Base-by-base conservation (phyloP, 139 green algal genomes). In the Chlamydomonas eustigma region DNA sequence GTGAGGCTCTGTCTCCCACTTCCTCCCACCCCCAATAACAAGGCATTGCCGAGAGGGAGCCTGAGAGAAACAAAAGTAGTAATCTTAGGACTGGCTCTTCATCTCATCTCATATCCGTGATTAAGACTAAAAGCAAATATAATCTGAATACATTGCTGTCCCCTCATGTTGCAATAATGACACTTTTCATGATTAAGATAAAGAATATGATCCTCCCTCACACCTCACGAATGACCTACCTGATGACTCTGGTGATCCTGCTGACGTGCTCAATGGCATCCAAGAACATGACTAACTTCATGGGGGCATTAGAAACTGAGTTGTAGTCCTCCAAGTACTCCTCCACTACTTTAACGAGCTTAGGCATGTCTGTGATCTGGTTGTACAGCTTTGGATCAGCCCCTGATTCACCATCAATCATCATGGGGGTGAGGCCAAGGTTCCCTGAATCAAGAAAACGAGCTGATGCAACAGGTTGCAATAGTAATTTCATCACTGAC, bases 261-360 rank as follows among this genome's bases (percentile, higher is more conserved):
- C 80, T 82, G 38, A 94, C 88, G 77, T 94, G 90, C 83, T 94
- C 88, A 64, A 93, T 89, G 58, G 90, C 90, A 79, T 94, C 88
- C 74, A 92, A 80, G 84, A 94, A 94, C 87, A 92, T 90, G 74
- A 93, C 90, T 33, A 94, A 87, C 64, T 88, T 86, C 90, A 94
- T 94, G 32, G 88, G 90, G 32, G 88, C 80, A 44, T 84, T 89
- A 66, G 78, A 84, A 64, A 92, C 80, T 35, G 36, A 77, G 84
- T 94, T 94, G 88, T 92, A 94, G 80, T 94, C 90, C 66, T 94
- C 88, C 58, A 94, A 78, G 71, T 91, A 90, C 80, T 94, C 88
- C 80, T 93, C 82, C 37, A 92, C 81, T 39, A 87, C 76, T 39
- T 80, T 82, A 1, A 87, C 78, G 37, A 93, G 85, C 18, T 78